These are phyloP conservation scores for Saccharomycopsis malanga DNA, from an alignment of 805 yeast genomes.

Conservation along the genomic window DNA sequence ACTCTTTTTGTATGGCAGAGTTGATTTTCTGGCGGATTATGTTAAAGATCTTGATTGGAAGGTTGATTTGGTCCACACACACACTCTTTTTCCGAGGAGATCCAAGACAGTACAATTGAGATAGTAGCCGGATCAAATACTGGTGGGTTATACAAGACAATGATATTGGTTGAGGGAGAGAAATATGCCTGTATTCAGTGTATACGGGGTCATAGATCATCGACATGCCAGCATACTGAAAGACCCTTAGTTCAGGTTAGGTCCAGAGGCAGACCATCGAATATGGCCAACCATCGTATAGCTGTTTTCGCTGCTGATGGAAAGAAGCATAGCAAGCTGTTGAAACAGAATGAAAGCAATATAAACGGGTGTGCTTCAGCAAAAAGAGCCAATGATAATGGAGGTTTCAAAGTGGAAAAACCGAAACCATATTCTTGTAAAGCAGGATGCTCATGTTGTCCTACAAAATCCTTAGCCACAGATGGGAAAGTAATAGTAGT, in stretches of 20 bases:
- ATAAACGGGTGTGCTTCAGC: not conserved
- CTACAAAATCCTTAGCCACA: conserved; percentile 18
- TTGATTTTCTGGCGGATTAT: too few species aligned
- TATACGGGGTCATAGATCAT: conserved; percentile 87
- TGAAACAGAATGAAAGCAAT: not conserved
- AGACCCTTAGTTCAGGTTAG: conserved; percentile 82
- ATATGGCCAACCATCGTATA: conserved; percentile 12
- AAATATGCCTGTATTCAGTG: conserved; percentile 83
- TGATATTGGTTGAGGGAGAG: conserved; percentile 74
- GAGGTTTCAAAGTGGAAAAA: not conserved
- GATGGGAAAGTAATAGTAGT: conserved; percentile 20
- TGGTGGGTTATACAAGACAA: too few species aligned
- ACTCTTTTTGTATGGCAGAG: too few species aligned
- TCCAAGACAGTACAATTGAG: too few species aligned
- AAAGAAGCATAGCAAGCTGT: not conserved
- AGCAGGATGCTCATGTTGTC: conserved; percentile 12
- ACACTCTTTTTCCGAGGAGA: too few species aligned
- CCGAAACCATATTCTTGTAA: not conserved
- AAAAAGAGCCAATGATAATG: not conserved
- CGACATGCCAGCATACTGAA: conserved; percentile 73
- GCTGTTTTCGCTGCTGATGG: conserved; percentile 16
- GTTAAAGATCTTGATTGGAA: too few species aligned
- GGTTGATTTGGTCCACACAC: too few species aligned
- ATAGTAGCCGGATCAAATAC: too few species aligned
- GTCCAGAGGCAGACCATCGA: conserved; percentile 78